Evolutionary conservation across 2,329 filamentous ascomycete species (phyloP), one percentile per base, ranked within the genome.

Genomic region (Colletotrichum sp.): DNA sequence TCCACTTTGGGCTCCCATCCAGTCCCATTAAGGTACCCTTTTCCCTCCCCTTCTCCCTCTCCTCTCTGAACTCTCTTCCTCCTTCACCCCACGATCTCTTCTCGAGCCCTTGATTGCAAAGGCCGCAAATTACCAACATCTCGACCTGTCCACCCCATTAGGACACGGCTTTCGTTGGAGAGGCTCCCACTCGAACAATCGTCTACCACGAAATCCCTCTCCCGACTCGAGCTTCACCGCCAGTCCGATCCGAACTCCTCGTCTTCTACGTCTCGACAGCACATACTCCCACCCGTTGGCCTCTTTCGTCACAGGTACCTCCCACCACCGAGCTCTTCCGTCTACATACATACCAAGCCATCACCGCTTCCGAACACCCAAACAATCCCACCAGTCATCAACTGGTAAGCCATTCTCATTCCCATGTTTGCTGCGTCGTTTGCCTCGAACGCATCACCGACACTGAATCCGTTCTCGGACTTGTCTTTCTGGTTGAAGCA

Each of bases 1-100:
- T 72, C 76, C 72, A 76, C 72, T 72, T 76, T 76, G 73, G 72
- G 76, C 76, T 76, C 76, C 68, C 68, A 77, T 71, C 44, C 44
- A 49, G 44, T 49, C 68, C 72, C 68, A 68, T 72, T 72, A 77
- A 76, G 76, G 73, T 76, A 73, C 52, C 71, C 60, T 71, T 75
- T 44, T 71, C 72, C 75, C 75, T 76, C 63, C 60, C 67, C 52
- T 66, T 65, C 60, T 52, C 55, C 60, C 39, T 57, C 32, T 52
- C 49, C 57, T 16, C 68, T 71, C 21, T 52, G 28, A 28, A 32
- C 66, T 28, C 60, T 75, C 67, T 67, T 62, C 69, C 44, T 76
- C 68, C 60, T 71, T 75, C 72, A 76, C 75, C 66, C 75, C 75
- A 76, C 75, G 75, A 76, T 71, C 75, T 64, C 74, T 75, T 70